Evolutionary conservation across 2,329 filamentous ascomycete genomes (phyloP).

Genomic region (Hypoxylon sp.): DNA sequence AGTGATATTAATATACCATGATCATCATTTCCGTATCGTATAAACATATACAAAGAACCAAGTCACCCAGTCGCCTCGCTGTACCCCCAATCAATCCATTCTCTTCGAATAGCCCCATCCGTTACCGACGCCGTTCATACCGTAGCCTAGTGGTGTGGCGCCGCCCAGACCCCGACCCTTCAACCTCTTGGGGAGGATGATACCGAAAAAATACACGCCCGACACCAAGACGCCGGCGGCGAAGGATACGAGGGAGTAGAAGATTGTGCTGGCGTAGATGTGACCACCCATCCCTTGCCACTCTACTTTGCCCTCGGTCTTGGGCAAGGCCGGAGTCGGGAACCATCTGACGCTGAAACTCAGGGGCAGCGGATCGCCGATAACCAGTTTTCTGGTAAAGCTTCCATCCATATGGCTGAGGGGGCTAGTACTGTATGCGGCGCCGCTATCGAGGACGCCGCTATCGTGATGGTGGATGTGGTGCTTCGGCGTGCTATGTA

Average conservation of each 20-base stretch:
- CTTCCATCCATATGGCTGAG: constrained; percentile 69
- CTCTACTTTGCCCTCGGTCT: constrained; percentile 72
- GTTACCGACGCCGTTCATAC: constrained; percentile 66
- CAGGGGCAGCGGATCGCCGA: constrained; percentile 86
- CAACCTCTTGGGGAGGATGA: constrained; percentile 67
- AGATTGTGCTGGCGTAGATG: constrained; percentile 72
- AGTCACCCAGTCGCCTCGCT: not conserved
- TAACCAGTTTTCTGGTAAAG: constrained; percentile 75
- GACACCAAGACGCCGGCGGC: constrained; percentile 65
- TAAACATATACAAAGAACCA: constrained; percentile 37
- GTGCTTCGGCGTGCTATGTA: constrained; percentile 76
- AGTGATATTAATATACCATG: constrained; percentile 4
- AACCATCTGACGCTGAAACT: constrained; percentile 89
- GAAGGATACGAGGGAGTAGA: constrained; percentile 71
- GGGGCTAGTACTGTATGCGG: constrained; percentile 86
- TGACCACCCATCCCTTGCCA: constrained; percentile 74
- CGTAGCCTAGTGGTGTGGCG: constrained; percentile 68
- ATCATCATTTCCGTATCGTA: constrained; percentile 26
- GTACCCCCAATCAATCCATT: constrained; percentile 54
- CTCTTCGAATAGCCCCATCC: constrained; percentile 71
- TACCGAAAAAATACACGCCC: constrained; percentile 70
- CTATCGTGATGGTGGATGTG: constrained; percentile 72
- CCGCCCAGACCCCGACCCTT: constrained; percentile 64
- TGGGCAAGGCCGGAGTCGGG: constrained; percentile 76
- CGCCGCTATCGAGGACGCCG: constrained; percentile 86